phyloP scores from a whole-genome alignment of 805 yeast genomes.

The Ogataea thermomethanolica region DNA sequence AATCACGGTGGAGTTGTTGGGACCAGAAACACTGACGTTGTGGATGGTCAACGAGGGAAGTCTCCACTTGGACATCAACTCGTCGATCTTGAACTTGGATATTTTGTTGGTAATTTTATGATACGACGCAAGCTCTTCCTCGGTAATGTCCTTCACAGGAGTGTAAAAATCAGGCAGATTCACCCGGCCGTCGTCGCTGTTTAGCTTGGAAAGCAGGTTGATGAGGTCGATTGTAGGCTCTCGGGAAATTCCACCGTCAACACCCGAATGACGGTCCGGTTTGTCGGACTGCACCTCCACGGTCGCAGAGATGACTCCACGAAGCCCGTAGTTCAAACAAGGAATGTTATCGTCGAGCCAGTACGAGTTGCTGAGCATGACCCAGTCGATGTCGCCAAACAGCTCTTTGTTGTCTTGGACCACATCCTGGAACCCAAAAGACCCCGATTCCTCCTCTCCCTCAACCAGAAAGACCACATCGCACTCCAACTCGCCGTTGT shows the following conservation, averaged over 20 bases:
- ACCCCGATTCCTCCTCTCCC: constrained; percentile 95
- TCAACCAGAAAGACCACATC: constrained; percentile 85
- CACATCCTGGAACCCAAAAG: constrained; percentile 74
- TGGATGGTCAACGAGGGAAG: constrained; percentile 88
- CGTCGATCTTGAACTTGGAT: constrained; percentile 34
- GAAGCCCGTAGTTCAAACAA: constrained; percentile 87
- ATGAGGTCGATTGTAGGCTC: constrained; percentile 90
- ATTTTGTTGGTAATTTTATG: constrained; percentile 51
- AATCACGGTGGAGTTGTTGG: constrained; percentile 84
- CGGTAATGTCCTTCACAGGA: constrained; percentile 55
- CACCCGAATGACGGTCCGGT: constrained; percentile 94
- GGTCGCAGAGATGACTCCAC: constrained; percentile 86
- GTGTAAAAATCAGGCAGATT: constrained; percentile 68
- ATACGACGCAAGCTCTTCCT: constrained; percentile 58
- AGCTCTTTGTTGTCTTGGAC: constrained; percentile 47
- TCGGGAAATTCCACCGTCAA: constrained; percentile 85
- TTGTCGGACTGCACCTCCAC: constrained; percentile 65
- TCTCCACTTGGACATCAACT: constrained; percentile 80
- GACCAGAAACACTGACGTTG: constrained; percentile 81
- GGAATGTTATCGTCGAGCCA: constrained; percentile 92
- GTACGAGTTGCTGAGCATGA: constrained; percentile 82
- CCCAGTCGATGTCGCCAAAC: constrained; percentile 83
- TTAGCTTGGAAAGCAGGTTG: constrained; percentile 62
- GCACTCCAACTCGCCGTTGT: constrained; percentile 47
- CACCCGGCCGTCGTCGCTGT: constrained; percentile 53